phyloP scores from a whole-genome alignment of 371 early-diverging fungal species.

The Capillidium rhysosporum region DNA sequence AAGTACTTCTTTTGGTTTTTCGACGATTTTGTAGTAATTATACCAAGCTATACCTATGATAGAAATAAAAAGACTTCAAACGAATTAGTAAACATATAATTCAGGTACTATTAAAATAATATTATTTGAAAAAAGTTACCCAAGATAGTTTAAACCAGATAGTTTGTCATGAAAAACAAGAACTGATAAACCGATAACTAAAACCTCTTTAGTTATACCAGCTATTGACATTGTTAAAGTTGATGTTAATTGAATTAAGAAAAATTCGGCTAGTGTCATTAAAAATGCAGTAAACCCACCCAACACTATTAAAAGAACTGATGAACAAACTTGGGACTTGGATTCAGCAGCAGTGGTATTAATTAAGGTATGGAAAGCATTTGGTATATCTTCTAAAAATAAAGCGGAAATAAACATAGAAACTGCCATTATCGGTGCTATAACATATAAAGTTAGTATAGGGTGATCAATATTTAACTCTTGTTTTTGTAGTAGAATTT shows the following conservation, averaged over 20 bases:
- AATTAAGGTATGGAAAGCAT: constrained; percentile 20
- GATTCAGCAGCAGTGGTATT: constrained; percentile 19
- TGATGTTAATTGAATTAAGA: constrained; percentile 57
- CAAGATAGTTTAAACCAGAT: background rate
- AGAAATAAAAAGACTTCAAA: constrained; percentile 1
- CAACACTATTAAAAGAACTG: constrained; percentile 17
- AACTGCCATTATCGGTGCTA: constrained; percentile 2
- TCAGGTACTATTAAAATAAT: background rate
- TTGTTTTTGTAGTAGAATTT: constrained; percentile 46
- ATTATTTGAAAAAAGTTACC: background rate
- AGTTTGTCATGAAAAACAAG: constrained; percentile 1
- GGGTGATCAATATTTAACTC: constrained; percentile 5
- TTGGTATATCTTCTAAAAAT: constrained; percentile 17
- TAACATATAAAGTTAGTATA: background rate
- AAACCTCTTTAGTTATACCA: constrained; percentile 52
- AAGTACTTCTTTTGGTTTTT: too few species aligned
- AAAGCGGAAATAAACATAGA: background rate
- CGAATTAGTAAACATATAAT: too few species aligned
- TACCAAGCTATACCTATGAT: constrained; percentile 4
- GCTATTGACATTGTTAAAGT: constrained; percentile 75
- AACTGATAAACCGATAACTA: constrained; percentile 1
- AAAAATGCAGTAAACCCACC: constrained; percentile 74
- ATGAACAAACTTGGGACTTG: constrained; percentile 15
- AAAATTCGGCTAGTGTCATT: constrained; percentile 68
- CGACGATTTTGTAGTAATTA: constrained; percentile 1